Conservation (phyloP, 345 rosid species). For the Excoecaria agallocha region DNA sequence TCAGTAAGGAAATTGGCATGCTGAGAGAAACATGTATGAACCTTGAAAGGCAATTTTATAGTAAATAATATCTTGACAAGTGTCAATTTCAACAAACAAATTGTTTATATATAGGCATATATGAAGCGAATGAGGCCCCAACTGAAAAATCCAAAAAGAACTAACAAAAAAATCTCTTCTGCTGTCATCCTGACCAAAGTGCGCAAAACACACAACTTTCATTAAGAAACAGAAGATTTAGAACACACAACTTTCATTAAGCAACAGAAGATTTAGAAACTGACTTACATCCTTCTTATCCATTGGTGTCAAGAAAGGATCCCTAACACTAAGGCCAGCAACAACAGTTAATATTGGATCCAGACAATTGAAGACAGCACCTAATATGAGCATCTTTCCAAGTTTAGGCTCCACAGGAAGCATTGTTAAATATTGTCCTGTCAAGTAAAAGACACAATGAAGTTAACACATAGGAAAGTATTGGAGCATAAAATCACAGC, state of each 20-base stretch:
- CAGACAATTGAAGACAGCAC: slow-evolving; percentile 79
- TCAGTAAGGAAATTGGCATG: neutral
- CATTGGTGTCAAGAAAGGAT: slow-evolving; percentile 83
- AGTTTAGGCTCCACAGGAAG: slow-evolving; percentile 98
- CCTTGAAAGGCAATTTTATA: neutral
- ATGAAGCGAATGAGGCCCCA: neutral
- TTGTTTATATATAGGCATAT: neutral
- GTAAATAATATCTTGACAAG: neutral
- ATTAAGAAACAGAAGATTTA: slow-evolving; percentile 17
- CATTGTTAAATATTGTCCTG: slow-evolving; percentile 77
- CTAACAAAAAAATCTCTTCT: too few species aligned
- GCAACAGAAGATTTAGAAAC: slow-evolving; percentile 26
- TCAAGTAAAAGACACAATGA: slow-evolving; percentile 17
- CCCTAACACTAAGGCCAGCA: slow-evolving; percentile 91
- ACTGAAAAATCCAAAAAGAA: neutral
- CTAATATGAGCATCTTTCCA: slow-evolving; percentile 89
- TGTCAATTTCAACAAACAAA: neutral
- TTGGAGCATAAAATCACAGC: neutral
- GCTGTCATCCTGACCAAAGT: neutral
- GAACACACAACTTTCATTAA: slow-evolving; percentile 14
- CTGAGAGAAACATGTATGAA: neutral
- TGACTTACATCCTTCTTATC: slow-evolving; percentile 91
- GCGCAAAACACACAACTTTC: neutral
- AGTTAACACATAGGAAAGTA: neutral
- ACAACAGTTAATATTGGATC: slow-evolving; percentile 81